These are phyloP conservation scores for Pseudozyma tsukubaensis DNA, from an alignment of 1,284 basidiomycete genomes.

Conservation along the genomic window DNA sequence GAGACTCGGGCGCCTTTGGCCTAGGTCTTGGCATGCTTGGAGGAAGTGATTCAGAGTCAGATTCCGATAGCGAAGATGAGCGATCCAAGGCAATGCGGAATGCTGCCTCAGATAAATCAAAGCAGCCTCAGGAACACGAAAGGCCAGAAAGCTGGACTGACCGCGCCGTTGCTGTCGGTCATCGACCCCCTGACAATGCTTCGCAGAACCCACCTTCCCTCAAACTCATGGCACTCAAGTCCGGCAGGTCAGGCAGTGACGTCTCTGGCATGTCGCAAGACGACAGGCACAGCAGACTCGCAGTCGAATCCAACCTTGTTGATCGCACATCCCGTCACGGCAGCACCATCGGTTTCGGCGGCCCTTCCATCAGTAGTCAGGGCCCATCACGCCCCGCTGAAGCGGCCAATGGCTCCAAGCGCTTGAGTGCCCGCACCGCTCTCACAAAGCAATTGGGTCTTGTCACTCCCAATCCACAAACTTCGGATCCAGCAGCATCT, in stretches of 20 bases:
- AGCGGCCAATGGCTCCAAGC: constrained; percentile 9
- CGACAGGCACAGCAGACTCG: constrained; percentile 28
- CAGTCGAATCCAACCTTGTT: constrained; percentile 38
- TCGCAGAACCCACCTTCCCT: constrained; percentile 63
- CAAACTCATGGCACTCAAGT: constrained; percentile 62
- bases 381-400: constrained; percentile 5
- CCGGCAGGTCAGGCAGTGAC: constrained; percentile 32
- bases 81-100: constrained; percentile 10
- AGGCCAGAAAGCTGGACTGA: constrained; percentile 56
- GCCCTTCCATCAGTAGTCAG: constrained; percentile 4
- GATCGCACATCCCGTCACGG: constrained; percentile 52
- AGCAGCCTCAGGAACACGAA: constrained; percentile 6
- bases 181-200: constrained; percentile 59
- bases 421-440: constrained; percentile 44
- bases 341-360: constrained; percentile 53
- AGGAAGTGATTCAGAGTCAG: constrained; percentile 43
- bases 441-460: constrained; percentile 58
- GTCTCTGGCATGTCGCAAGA: constrained; percentile 19
- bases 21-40: constrained; percentile 55
- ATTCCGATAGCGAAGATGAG: constrained; percentile 54
- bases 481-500: neutral
- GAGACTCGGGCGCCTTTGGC: constrained; percentile 52
- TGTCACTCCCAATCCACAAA: constrained; percentile 23
- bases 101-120: constrained; percentile 2
- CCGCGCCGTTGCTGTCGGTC: constrained; percentile 59